These are phyloP conservation scores for Sphagnum contortum DNA, from an alignment of 225 moss, liverwort and hornwort species.

Conservation along the genomic window DNA sequence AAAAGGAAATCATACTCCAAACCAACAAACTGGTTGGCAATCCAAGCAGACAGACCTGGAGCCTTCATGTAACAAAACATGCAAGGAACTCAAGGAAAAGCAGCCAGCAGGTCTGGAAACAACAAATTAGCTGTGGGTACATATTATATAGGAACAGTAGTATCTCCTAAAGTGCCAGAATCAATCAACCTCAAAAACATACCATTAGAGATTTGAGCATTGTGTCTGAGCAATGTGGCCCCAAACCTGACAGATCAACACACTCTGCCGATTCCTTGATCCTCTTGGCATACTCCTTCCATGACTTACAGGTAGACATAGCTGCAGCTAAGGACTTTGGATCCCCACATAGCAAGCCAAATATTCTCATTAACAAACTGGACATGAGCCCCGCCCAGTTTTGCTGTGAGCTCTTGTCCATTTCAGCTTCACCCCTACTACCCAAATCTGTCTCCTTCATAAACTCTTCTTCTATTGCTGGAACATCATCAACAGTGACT, in stretches of 20 bases:
- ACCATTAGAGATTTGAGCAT: conserved; percentile 64
- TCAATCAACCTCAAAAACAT: conserved; percentile 15
- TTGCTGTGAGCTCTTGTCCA: conserved; percentile 14
- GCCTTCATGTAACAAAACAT: too few relatives aligned
- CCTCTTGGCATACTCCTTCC: conserved; percentile 53
- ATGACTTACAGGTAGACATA: conserved; percentile 68
- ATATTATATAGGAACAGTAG: too few relatives aligned
- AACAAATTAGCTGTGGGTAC: too few relatives aligned
- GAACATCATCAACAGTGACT: conserved; percentile 33
- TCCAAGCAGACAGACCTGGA: too few relatives aligned
- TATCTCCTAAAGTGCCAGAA: too few relatives aligned
- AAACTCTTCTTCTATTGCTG: conserved; percentile 26
- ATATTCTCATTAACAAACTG: conserved; percentile 33
- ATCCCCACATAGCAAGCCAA: conserved; percentile 65
- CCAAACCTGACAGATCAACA: conserved; percentile 65
- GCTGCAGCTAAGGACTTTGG: conserved; percentile 63
- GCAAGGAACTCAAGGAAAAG: too few relatives aligned
- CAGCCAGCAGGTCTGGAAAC: too few relatives aligned
- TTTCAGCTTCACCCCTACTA: conserved; percentile 17
- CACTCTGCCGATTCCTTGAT: conserved; percentile 51
- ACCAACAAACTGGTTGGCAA: too few relatives aligned
- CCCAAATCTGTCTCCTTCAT: conserved; percentile 17
- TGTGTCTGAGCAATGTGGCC: conserved; percentile 50
- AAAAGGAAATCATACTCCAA: neutral
- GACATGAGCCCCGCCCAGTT: conserved; percentile 55